A percentile compares a stretch with the other conserved stretches of the same genome.
Conservation (phyloP, 2,329 filamentous ascomycete species). For the Sporothrix sp. region DNA sequence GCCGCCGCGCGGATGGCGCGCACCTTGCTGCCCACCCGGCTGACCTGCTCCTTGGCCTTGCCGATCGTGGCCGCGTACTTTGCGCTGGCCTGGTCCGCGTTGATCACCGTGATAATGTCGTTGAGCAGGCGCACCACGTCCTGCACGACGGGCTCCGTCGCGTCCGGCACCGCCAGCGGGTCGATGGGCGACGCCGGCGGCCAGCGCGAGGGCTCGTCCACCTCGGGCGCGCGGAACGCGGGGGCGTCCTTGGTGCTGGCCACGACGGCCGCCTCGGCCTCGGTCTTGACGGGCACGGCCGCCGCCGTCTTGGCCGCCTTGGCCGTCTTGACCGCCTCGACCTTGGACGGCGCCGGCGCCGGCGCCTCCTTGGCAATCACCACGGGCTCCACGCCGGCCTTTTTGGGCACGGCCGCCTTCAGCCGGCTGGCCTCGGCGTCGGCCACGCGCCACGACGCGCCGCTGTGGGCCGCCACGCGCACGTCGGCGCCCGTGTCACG, state of each 20-base stretch:
- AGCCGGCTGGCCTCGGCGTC: conserved; percentile 52
- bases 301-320: not conserved
- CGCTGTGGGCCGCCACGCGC: conserved; percentile 76
- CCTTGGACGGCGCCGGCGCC: not conserved
- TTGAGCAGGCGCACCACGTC: conserved; percentile 93
- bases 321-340: not conserved
- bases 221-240: conserved; percentile 47
- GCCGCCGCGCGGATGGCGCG: conserved; percentile 59
- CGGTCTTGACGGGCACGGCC: not conserved
- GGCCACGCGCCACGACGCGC: conserved; percentile 69
- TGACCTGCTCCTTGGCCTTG: conserved; percentile 77
- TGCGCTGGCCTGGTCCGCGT: conserved; percentile 68
- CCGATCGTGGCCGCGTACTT: conserved; percentile 70
- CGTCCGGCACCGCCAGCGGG: conserved; percentile 63
- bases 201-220: conserved; percentile 55
- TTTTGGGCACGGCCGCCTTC: conserved; percentile 24
- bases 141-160: conserved; percentile 78
- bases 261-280: conserved; percentile 19
- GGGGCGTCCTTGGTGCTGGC: conserved; percentile 18
- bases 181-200: conserved; percentile 64
- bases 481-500: conserved; percentile 58
- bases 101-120: conserved; percentile 87
- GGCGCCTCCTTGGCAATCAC: conserved; percentile 4
- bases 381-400: not conserved
- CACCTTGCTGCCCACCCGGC: conserved; percentile 71